Conservation (phyloP, 352 stramenopile genomes). For the Globisporangium irregulare region DNA sequence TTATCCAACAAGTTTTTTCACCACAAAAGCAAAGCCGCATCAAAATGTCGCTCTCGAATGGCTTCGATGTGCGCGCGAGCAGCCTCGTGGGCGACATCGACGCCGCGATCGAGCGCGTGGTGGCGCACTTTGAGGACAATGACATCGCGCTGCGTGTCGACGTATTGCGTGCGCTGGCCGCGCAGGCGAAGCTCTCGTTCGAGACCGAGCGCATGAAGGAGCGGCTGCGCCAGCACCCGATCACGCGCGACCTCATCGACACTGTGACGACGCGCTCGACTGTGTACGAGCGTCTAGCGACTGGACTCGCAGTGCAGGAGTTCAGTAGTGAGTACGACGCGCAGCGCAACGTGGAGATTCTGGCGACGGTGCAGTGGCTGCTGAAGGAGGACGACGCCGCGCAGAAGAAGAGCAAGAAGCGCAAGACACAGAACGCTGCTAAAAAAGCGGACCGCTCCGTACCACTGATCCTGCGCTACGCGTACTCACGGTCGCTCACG, state of each 20-base stretch:
- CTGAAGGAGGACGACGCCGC: conserved; percentile 19
- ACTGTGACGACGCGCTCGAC: conserved; percentile 40
- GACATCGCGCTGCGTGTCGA: conserved; percentile 67
- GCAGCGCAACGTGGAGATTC: conserved; percentile 58
- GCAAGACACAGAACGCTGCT: conserved; percentile 39
- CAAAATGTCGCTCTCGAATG: conserved; percentile 22
- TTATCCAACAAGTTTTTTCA: too few relatives aligned
- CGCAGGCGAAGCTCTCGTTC: conserved; percentile 58
- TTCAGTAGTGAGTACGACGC: conserved; percentile 66
- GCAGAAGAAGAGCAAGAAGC: conserved; percentile 26
- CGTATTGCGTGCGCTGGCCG: conserved; percentile 55
- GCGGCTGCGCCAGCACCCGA: conserved; percentile 54
- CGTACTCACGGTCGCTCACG: conserved; percentile 36
- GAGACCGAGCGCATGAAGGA: conserved; percentile 66
- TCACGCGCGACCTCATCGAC: conserved; percentile 58
- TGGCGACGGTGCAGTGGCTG: conserved; percentile 54
- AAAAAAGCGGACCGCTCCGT: conserved; percentile 15
- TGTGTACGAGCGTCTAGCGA: conserved; percentile 46
- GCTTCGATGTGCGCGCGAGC: conserved; percentile 50
- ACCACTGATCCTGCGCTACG: conserved; percentile 45
- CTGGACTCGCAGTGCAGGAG: conserved; percentile 43
- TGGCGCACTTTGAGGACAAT: conserved; percentile 67
- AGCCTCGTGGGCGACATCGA: conserved; percentile 59
- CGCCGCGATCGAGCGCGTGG: conserved; percentile 66
- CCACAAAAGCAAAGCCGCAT: neutral